Evolutionary conservation across 2,329 filamentous ascomycete genomes (phyloP), one percentile per base, ranked within the genome.

Genomic region (Cephalotrichum gorgonifer): DNA sequence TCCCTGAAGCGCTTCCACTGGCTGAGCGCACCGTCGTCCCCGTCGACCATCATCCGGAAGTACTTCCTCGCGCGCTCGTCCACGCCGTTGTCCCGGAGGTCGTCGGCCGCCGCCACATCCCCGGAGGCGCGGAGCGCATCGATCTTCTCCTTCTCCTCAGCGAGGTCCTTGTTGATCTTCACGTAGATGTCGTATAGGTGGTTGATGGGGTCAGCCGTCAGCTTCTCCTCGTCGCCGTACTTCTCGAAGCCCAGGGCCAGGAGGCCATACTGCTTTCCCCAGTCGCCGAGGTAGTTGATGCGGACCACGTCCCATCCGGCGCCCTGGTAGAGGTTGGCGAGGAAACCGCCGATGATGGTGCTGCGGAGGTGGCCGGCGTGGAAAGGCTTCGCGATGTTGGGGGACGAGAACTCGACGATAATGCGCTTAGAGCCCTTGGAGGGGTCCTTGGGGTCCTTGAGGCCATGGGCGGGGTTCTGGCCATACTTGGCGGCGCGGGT

Each of bases 321-420:
- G 28, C 70, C 71, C 57, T 83, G 74, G 62, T 88, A 85, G 17
- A 88, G 66, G 60, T 88, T 88, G 22, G 83, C 71, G 38, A 89
- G 70, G 67, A 88, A 89, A 35, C 84, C 84, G 44, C 85, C 85
- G 52, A 89, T 88, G 60, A 89, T 88, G 33, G 85, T 90, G 57
- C 81, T 85, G 59, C 86, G 76, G 57, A 89, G 70, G 64, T 90
- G 85, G 12, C 85, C 84, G 35, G 85, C 85, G 61, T 88, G 85
- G 70, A 89, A 89, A 23, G 85, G 86, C 67, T 91, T 91, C 43
- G 87, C 87, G 52, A 93, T 89, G 63, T 93, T 93, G 46, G 88
- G 87, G 7, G 85, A 89, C 7, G 84, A 88, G 65, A 91, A 93
- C 60, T 93, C 87, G 57, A 93, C 77, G 47, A 93, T 78, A 38